Evolutionary conservation across 352 stramenopile species (phyloP).

Genomic region (Peronospora tabacina): DNA sequence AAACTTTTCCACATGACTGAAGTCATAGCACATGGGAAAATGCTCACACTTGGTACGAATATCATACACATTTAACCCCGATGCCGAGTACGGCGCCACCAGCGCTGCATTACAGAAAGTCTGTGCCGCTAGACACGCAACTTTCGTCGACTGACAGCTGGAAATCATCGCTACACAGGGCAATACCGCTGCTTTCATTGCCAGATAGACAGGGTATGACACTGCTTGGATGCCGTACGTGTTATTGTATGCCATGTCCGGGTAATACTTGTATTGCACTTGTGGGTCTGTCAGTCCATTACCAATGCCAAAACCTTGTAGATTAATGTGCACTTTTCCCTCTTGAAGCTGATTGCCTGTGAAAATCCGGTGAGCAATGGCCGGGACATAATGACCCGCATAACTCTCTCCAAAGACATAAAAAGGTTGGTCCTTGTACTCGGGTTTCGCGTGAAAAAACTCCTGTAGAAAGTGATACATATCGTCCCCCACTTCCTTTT

Average conservation of each 20-base stretch:
- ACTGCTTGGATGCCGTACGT: slow-evolving; percentile 72
- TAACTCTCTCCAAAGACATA: slow-evolving; percentile 93
- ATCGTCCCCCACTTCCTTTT: slow-evolving; percentile 91
- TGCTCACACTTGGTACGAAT: slow-evolving; percentile 89
- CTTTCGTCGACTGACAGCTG: slow-evolving; percentile 73
- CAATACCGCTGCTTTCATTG: slow-evolving; percentile 57
- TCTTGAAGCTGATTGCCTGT: slow-evolving; percentile 55
- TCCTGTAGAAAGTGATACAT: slow-evolving; percentile 94
- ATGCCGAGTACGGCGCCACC: slow-evolving; percentile 42
- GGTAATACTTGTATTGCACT: slow-evolving; percentile 82
- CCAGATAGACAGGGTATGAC: slow-evolving; percentile 49
- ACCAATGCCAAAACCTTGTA: slow-evolving; percentile 91
- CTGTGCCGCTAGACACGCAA: slow-evolving; percentile 79
- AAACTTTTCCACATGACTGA: slow-evolving; percentile 88
- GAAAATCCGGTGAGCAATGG: slow-evolving; percentile 72
- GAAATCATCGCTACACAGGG: slow-evolving; percentile 75
- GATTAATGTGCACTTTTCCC: slow-evolving; percentile 68
- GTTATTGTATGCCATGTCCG: slow-evolving; percentile 90
- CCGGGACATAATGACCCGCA: slow-evolving; percentile 91
- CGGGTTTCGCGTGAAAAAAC: slow-evolving; percentile 86
- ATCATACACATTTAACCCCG: slow-evolving; percentile 81
- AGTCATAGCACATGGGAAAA: slow-evolving; percentile 92
- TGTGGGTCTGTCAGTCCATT: slow-evolving; percentile 94
- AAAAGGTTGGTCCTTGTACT: slow-evolving; percentile 88
- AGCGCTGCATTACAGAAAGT: slow-evolving; percentile 86